Percentiles rank a stretch among this genome's conserved stretches.
These are phyloP conservation scores for Cornus controversa DNA, from an alignment of 148 eudicot genomes.

Conservation along the genomic window DNA sequence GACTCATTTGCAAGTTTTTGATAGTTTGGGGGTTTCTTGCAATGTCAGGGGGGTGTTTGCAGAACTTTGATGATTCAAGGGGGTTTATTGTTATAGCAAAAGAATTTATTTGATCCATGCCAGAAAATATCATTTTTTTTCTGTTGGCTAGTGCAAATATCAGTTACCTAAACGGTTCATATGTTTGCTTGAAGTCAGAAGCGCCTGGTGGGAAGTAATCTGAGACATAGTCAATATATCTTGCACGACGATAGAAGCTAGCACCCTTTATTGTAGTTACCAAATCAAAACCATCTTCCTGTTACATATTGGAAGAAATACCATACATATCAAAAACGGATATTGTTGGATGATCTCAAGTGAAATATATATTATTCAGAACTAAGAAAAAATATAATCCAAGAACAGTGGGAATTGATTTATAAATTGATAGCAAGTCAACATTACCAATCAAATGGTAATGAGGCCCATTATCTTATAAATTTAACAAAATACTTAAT, in stretches of 20 bases:
- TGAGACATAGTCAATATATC: conserved; percentile 29
- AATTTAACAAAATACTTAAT: too few species aligned
- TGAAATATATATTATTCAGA: not conserved
- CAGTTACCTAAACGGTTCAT: conserved; percentile 33
- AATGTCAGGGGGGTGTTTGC: not conserved
- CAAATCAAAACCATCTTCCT: conserved; percentile 55
- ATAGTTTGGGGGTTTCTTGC: too few species aligned
- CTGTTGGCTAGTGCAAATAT: not conserved
- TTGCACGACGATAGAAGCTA: conserved; percentile 47
- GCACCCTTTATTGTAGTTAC: conserved; percentile 46
- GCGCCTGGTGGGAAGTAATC: conserved; percentile 50
- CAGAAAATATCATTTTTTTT: not conserved
- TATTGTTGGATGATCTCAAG: not conserved
- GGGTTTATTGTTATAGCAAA: not conserved
- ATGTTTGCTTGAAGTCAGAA: conserved; percentile 38
- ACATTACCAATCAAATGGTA: too few species aligned
- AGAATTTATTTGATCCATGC: not conserved
- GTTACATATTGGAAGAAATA: conserved; percentile 12
- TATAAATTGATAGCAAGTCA: not conserved
- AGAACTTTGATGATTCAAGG: not conserved
- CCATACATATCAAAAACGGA: not conserved
- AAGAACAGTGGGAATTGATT: not conserved
- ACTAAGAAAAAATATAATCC: not conserved
- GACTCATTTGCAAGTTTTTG: too few species aligned
- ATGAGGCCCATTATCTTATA: too few species aligned